Conservation (phyloP, 768 basidiomycete genomes). For the Tricholoma sp. region DNA sequence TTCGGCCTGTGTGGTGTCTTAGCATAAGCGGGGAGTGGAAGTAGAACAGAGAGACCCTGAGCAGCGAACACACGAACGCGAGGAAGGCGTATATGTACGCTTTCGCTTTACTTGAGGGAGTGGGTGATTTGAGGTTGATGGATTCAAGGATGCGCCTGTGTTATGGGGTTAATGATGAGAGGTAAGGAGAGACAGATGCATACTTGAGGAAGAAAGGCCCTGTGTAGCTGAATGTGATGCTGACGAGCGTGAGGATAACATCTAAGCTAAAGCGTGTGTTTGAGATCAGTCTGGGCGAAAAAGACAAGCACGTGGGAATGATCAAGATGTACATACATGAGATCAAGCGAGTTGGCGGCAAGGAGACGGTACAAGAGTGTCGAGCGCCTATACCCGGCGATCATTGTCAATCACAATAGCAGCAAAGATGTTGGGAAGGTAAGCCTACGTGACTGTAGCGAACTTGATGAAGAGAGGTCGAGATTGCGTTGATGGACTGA, state of each 20-base stretch:
- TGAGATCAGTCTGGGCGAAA: too few relatives aligned
- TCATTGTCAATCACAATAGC: too few relatives aligned
- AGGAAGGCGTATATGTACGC: conserved; percentile 80
- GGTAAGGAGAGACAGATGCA: conserved; percentile 12
- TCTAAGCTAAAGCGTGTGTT: conserved; percentile 41
- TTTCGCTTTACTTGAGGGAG: conserved; percentile 42
- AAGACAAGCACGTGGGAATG: neutral
- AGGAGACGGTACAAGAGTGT: conserved; percentile 39
- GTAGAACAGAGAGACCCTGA: conserved; percentile 36
- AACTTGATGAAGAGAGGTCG: conserved; percentile 58
- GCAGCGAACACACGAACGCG: conserved; percentile 56
- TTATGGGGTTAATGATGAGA: too few relatives aligned
- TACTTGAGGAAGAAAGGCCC: conserved; percentile 84
- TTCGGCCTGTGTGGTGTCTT: conserved; percentile 35
- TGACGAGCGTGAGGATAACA: conserved; percentile 58
- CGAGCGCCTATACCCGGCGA: conserved; percentile 20
- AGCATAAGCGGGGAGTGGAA: neutral
- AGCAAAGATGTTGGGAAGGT: too few relatives aligned
- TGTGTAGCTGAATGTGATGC: conserved; percentile 72
- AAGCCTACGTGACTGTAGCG: conserved; percentile 8
- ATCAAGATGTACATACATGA: conserved; percentile 28
- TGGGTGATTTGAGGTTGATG: conserved; percentile 24
- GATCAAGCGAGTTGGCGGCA: conserved; percentile 42
- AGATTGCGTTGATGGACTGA: conserved; percentile 65
- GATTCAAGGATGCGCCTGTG: neutral